Evolutionary conservation across 805 yeast genomes (phyloP), one percentile per base, ranked within the genome.

Genomic region (Metschnikowia lochheadii): DNA sequence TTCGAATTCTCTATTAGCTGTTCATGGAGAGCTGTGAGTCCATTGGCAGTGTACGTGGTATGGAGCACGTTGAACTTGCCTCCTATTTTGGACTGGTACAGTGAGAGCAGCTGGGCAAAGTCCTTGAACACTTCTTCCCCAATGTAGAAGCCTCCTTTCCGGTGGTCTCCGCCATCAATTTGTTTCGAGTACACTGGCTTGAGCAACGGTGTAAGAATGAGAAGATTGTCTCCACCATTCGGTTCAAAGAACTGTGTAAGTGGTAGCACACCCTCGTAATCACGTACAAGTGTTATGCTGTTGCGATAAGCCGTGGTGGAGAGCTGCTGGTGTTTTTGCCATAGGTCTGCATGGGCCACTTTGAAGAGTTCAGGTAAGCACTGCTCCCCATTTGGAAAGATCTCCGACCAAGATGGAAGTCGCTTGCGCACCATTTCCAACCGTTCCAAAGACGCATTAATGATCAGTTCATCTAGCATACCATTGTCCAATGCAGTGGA

Each of bases 21-120:
- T 58, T 81, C 85, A 56, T 82, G 85, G 35, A 78, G 62, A 14
- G 73, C 66, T n/a, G 83, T 78, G 26, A 82, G 66, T 2, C 82
- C 82, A 53, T 78, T 76, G 5, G 77, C 84, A 0, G 85, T 80
- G 56, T 82, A 82, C 2, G 83, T 76, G 1, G 84, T 78, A 59
- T 82, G 86, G 8, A 75, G 58, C 1, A 82, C 80, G 50, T 77
- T 77, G 55, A 76, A 80, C 18, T 57, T 56, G 20, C 54, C 50
- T 4, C 54, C 48, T 37, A 59, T 61, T 5, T 55, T 54, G 2
- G 65, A 61, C 46, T 72, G 75, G 37, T 69, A 63, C 6, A 80
- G 68, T 4, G 60, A 53, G 18, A 81, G 56, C 43, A 69, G 57
- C 18, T 71, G 69, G 7, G 85, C 85, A 57, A 81, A 78, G 36